phyloP scores from a whole-genome alignment of 345 rosid genomes.

The Angophora floribunda region DNA sequence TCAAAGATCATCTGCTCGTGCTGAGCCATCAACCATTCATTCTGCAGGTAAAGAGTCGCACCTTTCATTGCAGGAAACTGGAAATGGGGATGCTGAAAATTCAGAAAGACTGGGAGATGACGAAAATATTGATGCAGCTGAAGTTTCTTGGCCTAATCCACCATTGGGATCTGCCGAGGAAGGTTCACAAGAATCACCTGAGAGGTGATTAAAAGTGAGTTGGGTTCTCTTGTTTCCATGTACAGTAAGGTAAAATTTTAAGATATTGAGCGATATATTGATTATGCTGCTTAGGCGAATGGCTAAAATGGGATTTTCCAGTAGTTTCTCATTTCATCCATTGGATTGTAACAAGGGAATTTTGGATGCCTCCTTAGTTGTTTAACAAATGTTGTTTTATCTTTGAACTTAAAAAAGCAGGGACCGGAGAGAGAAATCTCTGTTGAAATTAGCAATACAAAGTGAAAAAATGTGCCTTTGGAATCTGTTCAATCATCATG shows the following conservation, averaged over 20 bases:
- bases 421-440: neutral
- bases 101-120: conserved; percentile 17
- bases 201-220: conserved; percentile 1
- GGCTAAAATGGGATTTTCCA: conserved; percentile 10
- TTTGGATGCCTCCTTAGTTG: conserved; percentile 12
- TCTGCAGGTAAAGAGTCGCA: conserved; percentile 14
- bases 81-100: conserved; percentile 24
- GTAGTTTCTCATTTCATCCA: conserved; percentile 13
- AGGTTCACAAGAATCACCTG: conserved; percentile 1
- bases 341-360: conserved; percentile 9
- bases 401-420: neutral
- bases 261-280: neutral
- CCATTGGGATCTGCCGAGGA: conserved; percentile 6
- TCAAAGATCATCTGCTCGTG: neutral
- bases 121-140: conserved; percentile 10
- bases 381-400: neutral
- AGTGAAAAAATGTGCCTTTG: neutral
- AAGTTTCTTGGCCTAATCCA: conserved; percentile 19
- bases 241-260: conserved; percentile 55
- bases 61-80: conserved; percentile 14
- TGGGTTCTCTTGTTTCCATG: conserved; percentile 5
- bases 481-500: neutral
- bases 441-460: neutral
- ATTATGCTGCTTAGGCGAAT: neutral
- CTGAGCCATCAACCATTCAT: neutral